Base-by-base conservation (phyloP, 148 eudicot genomes). In the Suaeda aralocaspica region DNA sequence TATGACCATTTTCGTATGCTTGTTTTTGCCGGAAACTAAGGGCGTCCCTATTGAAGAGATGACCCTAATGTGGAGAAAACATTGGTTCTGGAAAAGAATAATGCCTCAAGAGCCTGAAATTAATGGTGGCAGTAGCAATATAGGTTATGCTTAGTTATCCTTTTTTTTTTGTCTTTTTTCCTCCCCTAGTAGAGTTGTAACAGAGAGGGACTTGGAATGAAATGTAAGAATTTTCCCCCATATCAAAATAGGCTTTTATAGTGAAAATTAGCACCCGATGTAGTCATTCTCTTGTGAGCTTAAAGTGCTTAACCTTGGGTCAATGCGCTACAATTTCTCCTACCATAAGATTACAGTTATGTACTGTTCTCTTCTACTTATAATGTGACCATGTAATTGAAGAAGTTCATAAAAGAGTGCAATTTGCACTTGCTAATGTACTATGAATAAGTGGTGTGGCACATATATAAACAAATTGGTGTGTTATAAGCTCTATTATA, bases 1-100 rank as follows among this genome's bases (percentile, higher is more conserved):
- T 53, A 92, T 92, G 96, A 87, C 89, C 5, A 53, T 82, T 58
- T 92, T 89, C 7, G 82, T 92, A 12, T 82, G 63, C 85, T 44
- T 89, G 59, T 78, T 89, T 74, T 65, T 92, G 70, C 97, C 97
- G 0, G 97, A 92, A 77, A 92, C 97, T 5, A 92, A 88, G 69
- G 89, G 88, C 18, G 91, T 92, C 9, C 96, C 96, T 0, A 92
- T 92, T 45, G 96, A 89, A 71, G 97, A 89, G 82, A 87, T 84
- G 85, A 82, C 83, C 31, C 66, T 92, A 33, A 18, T 92, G 67
- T 92, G 89, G 91, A 77, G 82, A 63, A 82, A 78, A 48, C 97
- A 92, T 46, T 83, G 86, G 89, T 86, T 86, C 71, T 92, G 97
- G 97, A 88, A 82, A 76, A 86, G 51, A 46, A 77, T 84, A 24